A percentile compares a stretch with the other conserved stretches of the same genome.
Evolutionary conservation across 2,329 filamentous ascomycete genomes (phyloP).

Genomic region (Claviceps citrina): DNA sequence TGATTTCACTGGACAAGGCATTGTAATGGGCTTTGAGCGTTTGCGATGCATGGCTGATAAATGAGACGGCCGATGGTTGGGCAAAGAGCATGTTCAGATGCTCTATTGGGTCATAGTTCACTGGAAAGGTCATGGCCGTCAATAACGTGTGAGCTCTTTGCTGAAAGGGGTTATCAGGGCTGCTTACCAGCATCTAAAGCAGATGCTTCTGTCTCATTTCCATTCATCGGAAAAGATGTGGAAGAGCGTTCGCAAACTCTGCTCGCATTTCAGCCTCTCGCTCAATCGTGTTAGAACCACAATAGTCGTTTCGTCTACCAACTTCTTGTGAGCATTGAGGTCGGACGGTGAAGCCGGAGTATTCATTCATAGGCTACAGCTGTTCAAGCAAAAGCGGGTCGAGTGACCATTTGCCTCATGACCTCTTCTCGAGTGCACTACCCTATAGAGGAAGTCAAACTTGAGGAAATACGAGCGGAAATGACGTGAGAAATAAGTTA

Average conservation of each 20-base stretch:
- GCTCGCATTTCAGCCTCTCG: background rate
- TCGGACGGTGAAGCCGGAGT: background rate
- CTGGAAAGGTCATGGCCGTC: conserved; percentile 16
- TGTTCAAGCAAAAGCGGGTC: conserved; percentile 1
- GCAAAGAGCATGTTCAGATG: conserved; percentile 91
- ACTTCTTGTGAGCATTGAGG: too few relatives aligned
- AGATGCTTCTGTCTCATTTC: conserved; percentile 19
- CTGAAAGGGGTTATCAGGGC: background rate
- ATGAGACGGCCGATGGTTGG: conserved; percentile 69
- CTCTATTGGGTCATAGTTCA: conserved; percentile 79
- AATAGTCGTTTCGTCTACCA: background rate
- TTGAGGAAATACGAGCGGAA: too few relatives aligned
- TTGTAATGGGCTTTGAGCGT: conserved; percentile 62
- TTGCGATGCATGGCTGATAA: conserved; percentile 58
- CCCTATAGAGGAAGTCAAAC: too few relatives aligned
- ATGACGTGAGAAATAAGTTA: too few relatives aligned
- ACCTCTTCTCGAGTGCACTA: too few relatives aligned
- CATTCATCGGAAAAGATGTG: conserved; percentile 23
- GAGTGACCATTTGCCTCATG: background rate
- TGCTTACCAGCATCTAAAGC: conserved; percentile 30
- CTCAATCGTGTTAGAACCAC: background rate
- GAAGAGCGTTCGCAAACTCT: background rate
- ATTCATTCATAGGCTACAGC: too few relatives aligned
- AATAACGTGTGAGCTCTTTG: background rate
- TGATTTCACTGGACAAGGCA: conserved; percentile 68